Percentiles rank a stretch among this genome's conserved stretches.
phyloP scores from a whole-genome alignment of 2,329 filamentous ascomycete species.

The Colletotrichum sp. region DNA sequence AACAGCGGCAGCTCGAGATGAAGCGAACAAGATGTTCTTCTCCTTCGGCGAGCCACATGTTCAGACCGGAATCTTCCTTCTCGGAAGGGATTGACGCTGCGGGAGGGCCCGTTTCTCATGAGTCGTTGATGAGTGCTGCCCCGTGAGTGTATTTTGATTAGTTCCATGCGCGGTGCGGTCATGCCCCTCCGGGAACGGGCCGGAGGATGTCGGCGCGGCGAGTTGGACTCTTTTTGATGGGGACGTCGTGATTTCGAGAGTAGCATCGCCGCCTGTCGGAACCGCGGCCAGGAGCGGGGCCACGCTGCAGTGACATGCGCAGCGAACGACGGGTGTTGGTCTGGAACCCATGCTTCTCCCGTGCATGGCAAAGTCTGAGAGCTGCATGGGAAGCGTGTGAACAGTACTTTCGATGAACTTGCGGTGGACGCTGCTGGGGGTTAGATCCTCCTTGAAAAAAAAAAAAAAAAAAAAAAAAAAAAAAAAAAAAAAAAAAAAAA shows the following conservation, averaged over 20 bases:
- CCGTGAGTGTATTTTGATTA: not conserved
- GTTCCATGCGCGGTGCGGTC: constrained; percentile 10
- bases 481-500: not conserved
- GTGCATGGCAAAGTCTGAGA: not conserved
- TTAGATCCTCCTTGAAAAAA: not conserved
- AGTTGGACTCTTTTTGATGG: not conserved
- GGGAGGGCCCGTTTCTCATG: constrained; percentile 11
- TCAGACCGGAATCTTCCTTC: not conserved
- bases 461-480: not conserved
- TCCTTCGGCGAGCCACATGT: not conserved
- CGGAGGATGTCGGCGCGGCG: constrained; percentile 9
- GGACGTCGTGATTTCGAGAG: not conserved
- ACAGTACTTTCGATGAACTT: not conserved
- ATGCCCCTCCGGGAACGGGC: constrained; percentile 9
- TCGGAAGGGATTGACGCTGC: constrained; percentile 8
- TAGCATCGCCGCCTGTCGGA: constrained; percentile 6
- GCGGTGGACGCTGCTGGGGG: not conserved
- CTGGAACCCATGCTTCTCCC: not conserved
- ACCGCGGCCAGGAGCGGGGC: not conserved
- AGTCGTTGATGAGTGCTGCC: not conserved
- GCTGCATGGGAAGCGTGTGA: not conserved
- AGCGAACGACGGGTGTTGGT: not conserved
- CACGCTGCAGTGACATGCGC: not conserved
- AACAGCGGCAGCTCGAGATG: not conserved
- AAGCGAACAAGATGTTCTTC: not conserved